Percentiles rank a stretch among this genome's conserved stretches.
Evolutionary conservation across 345 rosid species (phyloP).

Genomic region (Ceriops decandra): DNA sequence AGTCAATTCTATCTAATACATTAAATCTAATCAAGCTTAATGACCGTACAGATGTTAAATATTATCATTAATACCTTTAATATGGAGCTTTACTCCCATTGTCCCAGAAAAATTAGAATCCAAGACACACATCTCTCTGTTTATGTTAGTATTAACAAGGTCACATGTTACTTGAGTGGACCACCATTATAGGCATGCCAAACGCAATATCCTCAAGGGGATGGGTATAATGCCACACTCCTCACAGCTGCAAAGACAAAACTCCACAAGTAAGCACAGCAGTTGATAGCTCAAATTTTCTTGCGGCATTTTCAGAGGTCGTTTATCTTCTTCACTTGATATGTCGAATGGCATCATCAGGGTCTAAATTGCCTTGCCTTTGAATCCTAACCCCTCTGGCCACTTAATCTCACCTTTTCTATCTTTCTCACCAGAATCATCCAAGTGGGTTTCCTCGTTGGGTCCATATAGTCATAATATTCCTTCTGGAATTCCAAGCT

Average conservation of each 20-base stretch:
- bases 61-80: too few relatives aligned
- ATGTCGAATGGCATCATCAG: conserved; percentile 4
- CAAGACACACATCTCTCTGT: background rate
- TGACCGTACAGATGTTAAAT: too few relatives aligned
- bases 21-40: too few relatives aligned
- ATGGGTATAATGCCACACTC: too few relatives aligned
- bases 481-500: conserved; percentile 61
- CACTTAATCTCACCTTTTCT: conserved; percentile 2
- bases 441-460: background rate
- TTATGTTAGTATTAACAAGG: background rate
- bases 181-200: conserved; percentile 10
- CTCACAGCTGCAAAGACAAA: too few relatives aligned
- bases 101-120: conserved; percentile 13
- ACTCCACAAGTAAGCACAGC: too few relatives aligned
- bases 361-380: conserved; percentile 5
- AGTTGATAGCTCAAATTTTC: background rate
- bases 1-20: too few relatives aligned
- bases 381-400: conserved; percentile 8
- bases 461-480: conserved; percentile 71
- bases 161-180: background rate
- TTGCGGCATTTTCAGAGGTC: background rate
- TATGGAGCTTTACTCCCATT: too few relatives aligned
- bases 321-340: conserved; percentile 13
- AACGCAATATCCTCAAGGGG: too few relatives aligned
- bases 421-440: conserved; percentile 12